phyloP scores from a whole-genome alignment of 177 flowering plant genomes.

The Vitis hybrid region DNA sequence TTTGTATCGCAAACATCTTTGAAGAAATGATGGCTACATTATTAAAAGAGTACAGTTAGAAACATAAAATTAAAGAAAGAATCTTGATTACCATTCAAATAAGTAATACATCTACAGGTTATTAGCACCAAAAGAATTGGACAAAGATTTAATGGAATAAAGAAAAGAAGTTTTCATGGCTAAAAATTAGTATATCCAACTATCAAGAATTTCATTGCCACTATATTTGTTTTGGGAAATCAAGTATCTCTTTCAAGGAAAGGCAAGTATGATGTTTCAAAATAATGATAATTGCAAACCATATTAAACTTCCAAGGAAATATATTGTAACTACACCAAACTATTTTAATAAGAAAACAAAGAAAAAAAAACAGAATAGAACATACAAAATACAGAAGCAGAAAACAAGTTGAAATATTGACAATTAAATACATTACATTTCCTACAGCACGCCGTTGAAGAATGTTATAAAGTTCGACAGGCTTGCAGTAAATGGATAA shows the following conservation, averaged over 20 bases:
- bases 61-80: background rate
- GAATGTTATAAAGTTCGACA: conserved; percentile 93
- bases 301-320: no score
- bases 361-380: background rate
- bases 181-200: background rate
- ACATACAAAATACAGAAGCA: background rate
- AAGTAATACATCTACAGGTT: background rate
- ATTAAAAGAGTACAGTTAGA: conserved; percentile 14
- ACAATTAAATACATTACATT: conserved; percentile 43
- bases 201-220: background rate
- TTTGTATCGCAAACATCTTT: conserved; percentile 83
- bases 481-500: conserved; percentile 91
- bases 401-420: background rate
- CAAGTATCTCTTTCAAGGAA: background rate
- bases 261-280: background rate
- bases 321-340: no score
- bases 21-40: conserved; percentile 80
- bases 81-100: background rate
- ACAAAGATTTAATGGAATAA: background rate
- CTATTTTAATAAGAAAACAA: background rate
- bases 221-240: background rate
- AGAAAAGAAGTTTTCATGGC: background rate
- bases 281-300: background rate
- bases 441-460: conserved; percentile 74
- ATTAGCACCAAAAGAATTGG: background rate